Evolutionary conservation across 352 stramenopile genomes (phyloP).

Genomic region (Phytophthora sp.): DNA sequence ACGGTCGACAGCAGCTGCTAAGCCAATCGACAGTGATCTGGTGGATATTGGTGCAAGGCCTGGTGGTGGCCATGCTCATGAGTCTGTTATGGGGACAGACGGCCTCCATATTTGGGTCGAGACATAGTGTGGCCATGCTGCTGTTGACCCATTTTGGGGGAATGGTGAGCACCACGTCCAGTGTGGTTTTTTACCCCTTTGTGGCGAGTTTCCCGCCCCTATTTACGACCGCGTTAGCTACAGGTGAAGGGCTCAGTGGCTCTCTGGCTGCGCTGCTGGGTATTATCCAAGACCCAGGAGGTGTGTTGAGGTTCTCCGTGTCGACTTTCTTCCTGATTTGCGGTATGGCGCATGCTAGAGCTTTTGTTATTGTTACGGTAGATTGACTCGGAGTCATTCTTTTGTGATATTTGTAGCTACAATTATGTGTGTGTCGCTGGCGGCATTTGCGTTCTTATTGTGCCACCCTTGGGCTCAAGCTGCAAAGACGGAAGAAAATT

Average conservation of each 20-base stretch:
- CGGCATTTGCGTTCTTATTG: conserved; percentile 63
- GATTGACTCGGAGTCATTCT: too few relatives aligned
- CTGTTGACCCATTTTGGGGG: conserved; percentile 67
- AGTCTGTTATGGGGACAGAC: conserved; percentile 63
- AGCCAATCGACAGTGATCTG: conserved; percentile 57
- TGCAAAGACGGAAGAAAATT: conserved; percentile 16
- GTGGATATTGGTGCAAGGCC: conserved; percentile 54
- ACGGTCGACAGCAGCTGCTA: conserved; percentile 48
- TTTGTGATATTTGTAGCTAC: too few relatives aligned
- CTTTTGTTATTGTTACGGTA: too few relatives aligned
- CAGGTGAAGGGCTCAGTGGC: conserved; percentile 69
- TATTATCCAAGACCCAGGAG: conserved; percentile 63
- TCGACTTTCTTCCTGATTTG: conserved; percentile 63
- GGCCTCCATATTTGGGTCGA: conserved; percentile 46
- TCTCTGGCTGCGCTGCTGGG: conserved; percentile 64
- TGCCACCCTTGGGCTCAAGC: conserved; percentile 44
- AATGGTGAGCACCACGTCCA: conserved; percentile 75
- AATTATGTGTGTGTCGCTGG: conserved; percentile 61
- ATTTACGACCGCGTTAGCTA: conserved; percentile 71
- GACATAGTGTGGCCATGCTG: conserved; percentile 73
- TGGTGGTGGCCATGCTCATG: conserved; percentile 62
- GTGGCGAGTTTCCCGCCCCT: conserved; percentile 65
- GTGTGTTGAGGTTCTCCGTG: conserved; percentile 63
- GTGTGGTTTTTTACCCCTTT: conserved; percentile 77
- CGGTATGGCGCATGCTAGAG: conserved; percentile 37